phyloP scores from a whole-genome alignment of 257 asterid species.

The Mitragyna speciosa region DNA sequence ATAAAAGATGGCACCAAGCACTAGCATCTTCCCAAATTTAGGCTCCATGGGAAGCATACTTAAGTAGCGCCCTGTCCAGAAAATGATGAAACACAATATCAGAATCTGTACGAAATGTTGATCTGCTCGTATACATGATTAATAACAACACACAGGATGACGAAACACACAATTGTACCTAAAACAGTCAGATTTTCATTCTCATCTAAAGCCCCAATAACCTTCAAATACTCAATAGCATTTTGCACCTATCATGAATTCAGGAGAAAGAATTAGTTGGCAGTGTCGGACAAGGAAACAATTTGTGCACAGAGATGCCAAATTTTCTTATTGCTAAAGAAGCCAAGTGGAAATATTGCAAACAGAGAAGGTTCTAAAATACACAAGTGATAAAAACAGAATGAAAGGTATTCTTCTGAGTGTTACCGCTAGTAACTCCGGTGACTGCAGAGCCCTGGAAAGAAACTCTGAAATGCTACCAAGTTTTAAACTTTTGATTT shows the following conservation, averaged over 20 bases:
- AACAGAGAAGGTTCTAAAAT: neutral
- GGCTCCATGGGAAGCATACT: conserved; percentile 97
- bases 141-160: conserved; percentile 24
- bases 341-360: neutral
- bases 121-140: conserved; percentile 14
- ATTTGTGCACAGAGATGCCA: neutral
- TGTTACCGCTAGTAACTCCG: conserved; percentile 85
- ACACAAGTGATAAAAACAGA: neutral
- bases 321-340: neutral
- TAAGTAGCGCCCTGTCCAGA: conserved; percentile 73
- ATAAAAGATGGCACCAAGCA: conserved; percentile 78
- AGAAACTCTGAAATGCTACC: conserved; percentile 87
- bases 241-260: conserved; percentile 66
- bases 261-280: conserved; percentile 9
- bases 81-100: conserved; percentile 26
- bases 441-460: conserved; percentile 86
- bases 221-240: conserved; percentile 86
- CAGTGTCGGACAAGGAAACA: neutral
- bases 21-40: conserved; percentile 94
- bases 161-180: conserved; percentile 43
- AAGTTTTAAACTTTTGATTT: conserved; percentile 85
- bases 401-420: conserved; percentile 18
- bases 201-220: conserved; percentile 89
- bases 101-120: neutral
- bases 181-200: conserved; percentile 76